phyloP scores from a whole-genome alignment of 1,284 basidiomycete species.

The Tremellales sp. region DNA sequence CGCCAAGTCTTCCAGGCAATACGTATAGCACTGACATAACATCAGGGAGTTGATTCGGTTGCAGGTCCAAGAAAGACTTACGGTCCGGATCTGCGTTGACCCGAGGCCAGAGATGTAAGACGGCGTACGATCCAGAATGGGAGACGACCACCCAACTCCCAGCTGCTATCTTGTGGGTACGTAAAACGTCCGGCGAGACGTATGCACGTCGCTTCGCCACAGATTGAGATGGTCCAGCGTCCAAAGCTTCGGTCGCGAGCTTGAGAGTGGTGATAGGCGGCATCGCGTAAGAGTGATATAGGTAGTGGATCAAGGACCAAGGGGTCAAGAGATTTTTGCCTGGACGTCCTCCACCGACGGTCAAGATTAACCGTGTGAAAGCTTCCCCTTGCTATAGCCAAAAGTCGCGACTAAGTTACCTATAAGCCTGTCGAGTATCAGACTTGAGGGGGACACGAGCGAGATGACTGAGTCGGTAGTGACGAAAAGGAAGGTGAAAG shows the following conservation, averaged over 20 bases:
- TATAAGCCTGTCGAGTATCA: neutral
- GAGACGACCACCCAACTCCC: constrained; percentile 38
- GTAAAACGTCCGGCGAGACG: constrained; percentile 37
- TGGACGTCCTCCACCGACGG: too few species aligned
- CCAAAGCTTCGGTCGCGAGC: neutral
- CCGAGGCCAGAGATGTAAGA: neutral
- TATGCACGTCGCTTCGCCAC: constrained; percentile 31
- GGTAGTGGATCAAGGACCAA: too few species aligned
- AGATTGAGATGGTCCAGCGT: neutral
- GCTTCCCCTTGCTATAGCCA: neutral
- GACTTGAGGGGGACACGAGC: neutral
- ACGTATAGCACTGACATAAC: neutral
- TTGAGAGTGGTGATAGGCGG: neutral
- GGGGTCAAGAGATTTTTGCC: too few species aligned
- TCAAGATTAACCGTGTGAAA: neutral
- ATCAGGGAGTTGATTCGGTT: neutral
- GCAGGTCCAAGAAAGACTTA: neutral
- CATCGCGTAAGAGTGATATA: too few species aligned
- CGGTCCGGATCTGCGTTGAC: neutral
- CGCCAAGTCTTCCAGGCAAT: neutral
- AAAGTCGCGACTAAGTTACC: neutral
- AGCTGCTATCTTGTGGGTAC: constrained; percentile 36
- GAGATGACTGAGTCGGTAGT: neutral
- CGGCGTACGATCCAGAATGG: neutral
- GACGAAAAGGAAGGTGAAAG: neutral